Base-by-base conservation (phyloP, 805 yeast genomes). In the Nakazawaea wyomingensis region DNA sequence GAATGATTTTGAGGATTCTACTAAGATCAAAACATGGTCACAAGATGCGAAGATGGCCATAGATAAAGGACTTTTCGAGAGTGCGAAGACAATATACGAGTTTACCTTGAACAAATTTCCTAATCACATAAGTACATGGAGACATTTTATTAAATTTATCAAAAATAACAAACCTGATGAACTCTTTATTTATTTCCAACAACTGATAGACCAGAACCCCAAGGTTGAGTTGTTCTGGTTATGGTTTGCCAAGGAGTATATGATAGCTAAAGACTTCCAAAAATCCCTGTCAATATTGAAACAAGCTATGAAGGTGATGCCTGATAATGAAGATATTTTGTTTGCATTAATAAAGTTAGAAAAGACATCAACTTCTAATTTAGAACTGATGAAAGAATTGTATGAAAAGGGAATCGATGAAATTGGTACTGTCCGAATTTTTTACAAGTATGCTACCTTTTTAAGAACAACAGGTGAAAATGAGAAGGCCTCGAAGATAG, bases 231-330 rank as follows among this genome's bases (percentile, higher is more conserved):
- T 72, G 10, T 68, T 87, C 34, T 72, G 77, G 61, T 59, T 87
- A 40, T 76, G 82, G 78, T 86, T 76, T 54, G 84, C 95, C 0
- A 82, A 82, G 50, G 90, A 84, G 51, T 79, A 88, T 82, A 60
- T 63, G 34, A 44, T 65, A 19, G 70, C 62, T 2, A 55, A 65
- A 1, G 78, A 83, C 50, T 52, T 72, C 1, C 61, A 55, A 1
- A 72, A 65, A 3, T 84, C 96, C 0, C 64, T 80, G 41, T 51
- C 54, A 1, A 73, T 85, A 4, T 61, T 89, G 5, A 54, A 64
- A 2, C 61, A 66, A 11, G 83, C 84, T 0, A 56, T 74, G 34
- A 54, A 62, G 4, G 42, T 50, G 2, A 60, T 74, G 7, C 74
- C 82, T 1, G 49, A 59, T 0, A 68, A 65, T 47, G 81, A 77